A percentile compares a stretch with the other conserved stretches of the same genome.
Evolutionary conservation across 257 asterid species (phyloP).

Genomic region (Solanum arcanum): DNA sequence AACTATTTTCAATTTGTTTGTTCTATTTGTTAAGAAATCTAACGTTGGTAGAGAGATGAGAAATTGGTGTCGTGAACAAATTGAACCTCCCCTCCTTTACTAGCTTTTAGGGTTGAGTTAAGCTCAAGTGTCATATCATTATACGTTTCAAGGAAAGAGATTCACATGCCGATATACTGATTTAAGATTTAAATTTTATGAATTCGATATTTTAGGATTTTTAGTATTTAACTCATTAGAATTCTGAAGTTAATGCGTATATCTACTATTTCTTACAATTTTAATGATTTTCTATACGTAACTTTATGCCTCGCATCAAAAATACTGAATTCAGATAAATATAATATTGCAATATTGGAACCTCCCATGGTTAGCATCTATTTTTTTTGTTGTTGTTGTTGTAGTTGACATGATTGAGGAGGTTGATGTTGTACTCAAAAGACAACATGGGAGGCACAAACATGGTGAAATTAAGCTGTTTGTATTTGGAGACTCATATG

Average conservation of each 20-base stretch:
- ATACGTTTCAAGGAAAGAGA: not conserved
- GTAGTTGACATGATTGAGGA: not conserved
- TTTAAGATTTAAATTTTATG: not conserved
- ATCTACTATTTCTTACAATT: not conserved
- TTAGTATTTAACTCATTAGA: not conserved
- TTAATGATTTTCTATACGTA: not conserved
- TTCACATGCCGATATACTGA: not conserved
- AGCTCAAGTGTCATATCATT: too few species aligned
- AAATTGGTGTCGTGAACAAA: too few species aligned
- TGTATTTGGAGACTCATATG: constrained; percentile 71
- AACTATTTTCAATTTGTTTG: too few species aligned
- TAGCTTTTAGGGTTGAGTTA: too few species aligned
- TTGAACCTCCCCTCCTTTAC: too few species aligned
- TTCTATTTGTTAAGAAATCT: too few species aligned
- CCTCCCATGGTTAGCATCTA: not conserved
- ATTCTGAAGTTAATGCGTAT: not conserved
- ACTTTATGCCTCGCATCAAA: not conserved
- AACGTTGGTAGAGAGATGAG: too few species aligned
- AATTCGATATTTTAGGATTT: not conserved
- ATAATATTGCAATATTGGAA: not conserved
- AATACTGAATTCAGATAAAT: not conserved
- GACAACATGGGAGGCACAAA: not conserved
- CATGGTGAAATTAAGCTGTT: constrained; percentile 16
- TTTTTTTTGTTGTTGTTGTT: not conserved
- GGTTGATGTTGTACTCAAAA: not conserved